Evolutionary conservation across 2,329 filamentous ascomycete species (phyloP), one percentile per base, ranked within the genome.

Genomic region (Tolypocladium tundrense): DNA sequence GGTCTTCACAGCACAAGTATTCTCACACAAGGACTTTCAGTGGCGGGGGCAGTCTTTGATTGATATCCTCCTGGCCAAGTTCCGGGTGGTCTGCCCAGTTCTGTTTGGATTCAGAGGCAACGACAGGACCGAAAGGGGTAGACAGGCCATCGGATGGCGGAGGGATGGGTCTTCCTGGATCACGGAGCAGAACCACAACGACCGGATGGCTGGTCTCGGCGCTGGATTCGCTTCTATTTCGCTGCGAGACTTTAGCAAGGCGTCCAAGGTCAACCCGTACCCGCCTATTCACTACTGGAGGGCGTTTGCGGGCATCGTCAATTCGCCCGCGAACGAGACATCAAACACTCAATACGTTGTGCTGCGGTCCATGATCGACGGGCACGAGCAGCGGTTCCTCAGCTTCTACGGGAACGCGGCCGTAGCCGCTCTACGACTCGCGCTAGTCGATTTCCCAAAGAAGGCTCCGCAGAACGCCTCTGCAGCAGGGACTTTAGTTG

Each of bases 21-120:
- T 95, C 69, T 87, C 88, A 1, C 79, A 82, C 56, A 78, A 83
- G 21, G 79, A 83, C 19, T 88, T 90, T 67, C 77, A 81, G 57
- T 88, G 85, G 79, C 81, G 86, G 55, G 87, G 84, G 10, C 73
- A 81, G 53, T 81, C 86, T 1, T 77, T 96, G 59, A 86, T 91
- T 56, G 90, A 95, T 68, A 89, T 97, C 59, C 78, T 97, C 37
- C 87, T 96, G 66, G 78, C 92, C 57, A 97, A 97, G 71, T 88
- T 90, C 66, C 85, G 91, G 60, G 79, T 88, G 19, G 79, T 84
- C 4, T 96, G 91, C 66, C 93, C 94, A 0, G 86, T 91, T 1
- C 77, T 99, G 0, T 97, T 95, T 69, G 93, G 93, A 21, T 84
- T 92, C 62, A 81, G 84, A 50, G 92, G 90, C 31, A 85, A 78